Percentiles rank a stretch among this genome's conserved stretches.
phyloP scores from a whole-genome alignment of 768 basidiomycete species.

The Mrakia hoshinonis region DNA sequence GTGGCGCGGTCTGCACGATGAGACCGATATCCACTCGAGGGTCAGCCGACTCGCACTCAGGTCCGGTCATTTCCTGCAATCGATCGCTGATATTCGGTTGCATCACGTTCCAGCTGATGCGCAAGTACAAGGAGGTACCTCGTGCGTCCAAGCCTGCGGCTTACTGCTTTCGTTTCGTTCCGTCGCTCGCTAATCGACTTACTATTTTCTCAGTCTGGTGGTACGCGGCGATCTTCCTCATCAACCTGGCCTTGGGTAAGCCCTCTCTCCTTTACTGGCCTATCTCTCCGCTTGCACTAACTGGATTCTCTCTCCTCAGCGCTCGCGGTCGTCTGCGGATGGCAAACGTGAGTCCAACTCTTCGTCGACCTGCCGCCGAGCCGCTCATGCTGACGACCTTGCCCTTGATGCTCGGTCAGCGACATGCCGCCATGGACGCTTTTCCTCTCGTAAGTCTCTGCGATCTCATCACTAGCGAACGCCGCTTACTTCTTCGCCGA shows the following conservation, averaged over 20 bases:
- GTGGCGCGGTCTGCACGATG: not conserved
- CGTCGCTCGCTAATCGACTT: not conserved
- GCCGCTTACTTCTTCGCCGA: no score
- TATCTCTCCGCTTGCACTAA: not conserved
- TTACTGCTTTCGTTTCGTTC: no score
- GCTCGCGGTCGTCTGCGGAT: slow-evolving; percentile 16
- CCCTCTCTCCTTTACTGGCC: not conserved
- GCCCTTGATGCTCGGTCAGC: not conserved
- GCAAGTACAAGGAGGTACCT: slow-evolving; percentile 21
- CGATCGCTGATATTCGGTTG: no score
- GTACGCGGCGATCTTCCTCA: slow-evolving; percentile 15
- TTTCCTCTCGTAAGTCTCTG: slow-evolving; percentile 10
- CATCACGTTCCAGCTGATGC: slow-evolving; percentile 12
- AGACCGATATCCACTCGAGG: slow-evolving; percentile 28
- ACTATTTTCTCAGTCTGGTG: slow-evolving; percentile 11
- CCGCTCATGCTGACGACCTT: not conserved
- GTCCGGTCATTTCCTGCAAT: no score
- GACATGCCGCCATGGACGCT: slow-evolving; percentile 28
- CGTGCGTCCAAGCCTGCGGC: not conserved
- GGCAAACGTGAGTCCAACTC: slow-evolving; percentile 6
- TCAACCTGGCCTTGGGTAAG: slow-evolving; percentile 23
- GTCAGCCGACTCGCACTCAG: no score
- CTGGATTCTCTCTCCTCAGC: not conserved
- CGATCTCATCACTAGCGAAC: no score
- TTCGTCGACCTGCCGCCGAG: not conserved